phyloP scores from a whole-genome alignment of 2,329 filamentous ascomycete genomes.

The Helicocarpus griseus region DNA sequence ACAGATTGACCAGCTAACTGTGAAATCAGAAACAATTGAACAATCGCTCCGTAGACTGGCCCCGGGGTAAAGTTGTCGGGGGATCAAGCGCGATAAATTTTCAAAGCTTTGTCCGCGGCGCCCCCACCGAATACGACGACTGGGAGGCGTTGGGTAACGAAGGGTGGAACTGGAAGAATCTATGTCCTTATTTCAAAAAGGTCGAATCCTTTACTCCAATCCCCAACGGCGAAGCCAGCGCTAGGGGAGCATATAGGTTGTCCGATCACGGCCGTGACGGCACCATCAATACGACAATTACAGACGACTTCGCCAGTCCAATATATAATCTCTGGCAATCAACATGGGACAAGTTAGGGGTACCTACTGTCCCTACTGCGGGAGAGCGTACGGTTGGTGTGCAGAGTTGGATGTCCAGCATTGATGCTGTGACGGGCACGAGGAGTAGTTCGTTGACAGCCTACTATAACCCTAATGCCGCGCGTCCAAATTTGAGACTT shows the following conservation, averaged over 20 bases:
- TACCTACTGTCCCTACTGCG: background rate
- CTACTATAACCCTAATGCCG: background rate
- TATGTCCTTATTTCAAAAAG: constrained; percentile 28
- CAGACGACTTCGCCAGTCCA: background rate
- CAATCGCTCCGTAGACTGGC: background rate
- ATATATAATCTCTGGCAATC: background rate
- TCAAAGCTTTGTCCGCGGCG: constrained; percentile 17
- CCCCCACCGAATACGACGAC: constrained; percentile 21
- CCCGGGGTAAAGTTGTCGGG: constrained; percentile 15
- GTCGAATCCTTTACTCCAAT: background rate
- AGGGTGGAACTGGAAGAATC: constrained; percentile 36
- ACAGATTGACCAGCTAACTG: no score
- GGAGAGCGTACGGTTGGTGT: background rate
- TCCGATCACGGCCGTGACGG: background rate
- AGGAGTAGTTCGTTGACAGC: background rate
- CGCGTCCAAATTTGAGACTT: constrained; percentile 1
- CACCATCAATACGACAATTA: background rate
- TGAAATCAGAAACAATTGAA: background rate
- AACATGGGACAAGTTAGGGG: background rate
- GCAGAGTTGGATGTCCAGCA: background rate
- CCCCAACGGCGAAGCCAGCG: background rate
- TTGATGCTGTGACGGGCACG: background rate
- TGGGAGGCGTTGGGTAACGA: constrained; percentile 37
- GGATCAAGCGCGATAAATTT: constrained; percentile 17
- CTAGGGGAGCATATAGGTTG: background rate